Base-by-base conservation (phyloP, 495 filamentous ascomycete genomes). In the Coniosporium apollinis region DNA sequence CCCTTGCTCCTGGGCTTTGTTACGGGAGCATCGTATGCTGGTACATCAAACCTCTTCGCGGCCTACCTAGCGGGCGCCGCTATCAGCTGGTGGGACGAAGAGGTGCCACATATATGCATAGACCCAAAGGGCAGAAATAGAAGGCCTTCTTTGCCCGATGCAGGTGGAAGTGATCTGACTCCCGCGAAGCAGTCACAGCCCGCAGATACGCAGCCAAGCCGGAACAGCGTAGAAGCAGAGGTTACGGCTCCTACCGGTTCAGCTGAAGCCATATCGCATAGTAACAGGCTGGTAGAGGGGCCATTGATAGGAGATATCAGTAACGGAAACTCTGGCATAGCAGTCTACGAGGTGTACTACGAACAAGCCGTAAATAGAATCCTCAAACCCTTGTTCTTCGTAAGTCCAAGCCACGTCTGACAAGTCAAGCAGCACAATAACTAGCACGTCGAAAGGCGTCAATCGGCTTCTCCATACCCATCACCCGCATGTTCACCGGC, bases 381-480 rank as follows among this genome's bases (percentile, higher is more conserved):
- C 2, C 56, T 89, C 0, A 68, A 70, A 17, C 79, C 82, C 0
- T 66, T 83, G 32, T 87, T 89, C 58, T 91, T 89, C 44, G 74
- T n/a, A n/a, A n/a, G n/a, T n/a, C n/a, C n/a, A n/a, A n/a, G n/a
- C n/a, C n/a, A 22, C 16, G 11, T 15, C 8, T 11, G 18, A 35
- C 24, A 22, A n/a, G 21, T 5, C 20, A 15, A 17, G 3, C 17
- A n/a, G 20, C 19, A 32, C 22, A 22, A n/a, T 41, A 22, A 2
- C 22, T 70, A 66, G 73, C n/a, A n/a, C n/a, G n/a, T n/a, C n/a
- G n/a, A n/a, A n/a, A n/a, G n/a, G n/a, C 79, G 14, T 82, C 76
- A 0, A 78, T 86, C 25, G 79, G 82, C 1, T 85, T 87, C 45
- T 72, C 79, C 0, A 77, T 91, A 14, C 79, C 82, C 0, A 75